A percentile compares a stretch with the other conserved stretches of the same genome.
Conservation (phyloP, 805 yeast species). For the Kluyveromyces nonfermentans region DNA sequence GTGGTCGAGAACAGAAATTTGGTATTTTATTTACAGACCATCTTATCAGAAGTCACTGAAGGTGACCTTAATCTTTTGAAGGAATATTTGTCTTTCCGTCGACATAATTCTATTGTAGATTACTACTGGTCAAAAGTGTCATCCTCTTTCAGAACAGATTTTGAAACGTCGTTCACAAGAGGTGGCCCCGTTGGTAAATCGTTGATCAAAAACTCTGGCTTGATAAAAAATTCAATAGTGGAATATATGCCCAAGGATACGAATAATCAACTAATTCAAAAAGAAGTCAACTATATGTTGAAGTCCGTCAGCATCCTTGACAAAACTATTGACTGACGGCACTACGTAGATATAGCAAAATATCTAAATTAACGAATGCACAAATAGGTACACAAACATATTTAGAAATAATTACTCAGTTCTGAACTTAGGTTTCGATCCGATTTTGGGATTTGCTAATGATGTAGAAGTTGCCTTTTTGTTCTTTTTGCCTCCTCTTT, state of each 20-base stretch:
- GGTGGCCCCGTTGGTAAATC: conserved; percentile 31
- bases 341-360: no score
- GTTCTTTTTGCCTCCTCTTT: conserved; percentile 31
- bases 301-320: conserved; percentile 13
- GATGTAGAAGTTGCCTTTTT: conserved; percentile 18
- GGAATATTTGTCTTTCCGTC: conserved; percentile 14
- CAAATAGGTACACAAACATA: background rate
- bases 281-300: conserved; percentile 15
- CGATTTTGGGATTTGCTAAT: conserved; percentile 14
- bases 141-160: conserved; percentile 20
- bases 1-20: conserved; percentile 10
- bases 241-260: conserved; percentile 10
- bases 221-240: conserved; percentile 15
- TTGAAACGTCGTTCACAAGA: conserved; percentile 24
- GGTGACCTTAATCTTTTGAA: conserved; percentile 10
- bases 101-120: conserved; percentile 6
- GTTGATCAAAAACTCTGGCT: conserved; percentile 14
- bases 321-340: background rate
- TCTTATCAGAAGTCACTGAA: conserved; percentile 12
- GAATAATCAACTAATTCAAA: conserved; percentile 9
- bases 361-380: background rate
- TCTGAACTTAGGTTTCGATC: conserved; percentile 9
- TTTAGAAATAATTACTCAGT: conserved; percentile 7
- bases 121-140: conserved; percentile 23
- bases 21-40: conserved; percentile 11